phyloP scores from a whole-genome alignment of 2,329 filamentous ascomycete species.

The Talaromyces islandicus region DNA sequence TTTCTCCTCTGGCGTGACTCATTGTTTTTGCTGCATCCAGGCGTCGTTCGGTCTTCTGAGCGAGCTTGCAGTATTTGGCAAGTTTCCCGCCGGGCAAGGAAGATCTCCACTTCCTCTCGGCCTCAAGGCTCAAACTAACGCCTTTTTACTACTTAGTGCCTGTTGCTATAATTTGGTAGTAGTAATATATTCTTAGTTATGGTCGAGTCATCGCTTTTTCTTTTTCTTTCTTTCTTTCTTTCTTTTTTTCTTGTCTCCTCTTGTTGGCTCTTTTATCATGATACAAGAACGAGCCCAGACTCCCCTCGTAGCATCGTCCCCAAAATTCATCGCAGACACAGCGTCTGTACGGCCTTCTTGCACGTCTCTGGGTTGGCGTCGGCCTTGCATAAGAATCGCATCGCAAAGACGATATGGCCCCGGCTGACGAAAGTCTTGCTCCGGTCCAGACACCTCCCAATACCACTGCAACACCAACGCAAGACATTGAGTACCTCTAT shows the following conservation, averaged over 20 bases:
- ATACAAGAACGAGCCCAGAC: not conserved
- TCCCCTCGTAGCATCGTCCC: not conserved
- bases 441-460: not conserved
- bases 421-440: not conserved
- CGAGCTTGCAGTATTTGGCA: not conserved
- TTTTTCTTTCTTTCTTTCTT: not conserved
- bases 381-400: not conserved
- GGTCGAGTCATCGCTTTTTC: not conserved
- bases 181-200: not conserved
- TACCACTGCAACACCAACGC: not conserved
- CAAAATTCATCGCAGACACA: not conserved
- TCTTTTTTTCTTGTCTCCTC: not conserved
- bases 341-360: not conserved
- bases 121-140: not conserved
- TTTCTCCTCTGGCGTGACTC: not conserved
- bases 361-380: not conserved
- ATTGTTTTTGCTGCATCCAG: not conserved
- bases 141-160: not conserved
- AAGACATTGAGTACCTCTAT: conserved; percentile 51
- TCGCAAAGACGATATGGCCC: not conserved
- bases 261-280: not conserved
- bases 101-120: not conserved
- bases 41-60: not conserved
- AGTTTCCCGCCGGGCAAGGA: not conserved
- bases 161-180: not conserved